A percentile compares a stretch with the other conserved stretches of the same genome.
Evolutionary conservation across 2,329 filamentous ascomycete genomes (phyloP).

Genomic region (Chaetomiaceae sp.): DNA sequence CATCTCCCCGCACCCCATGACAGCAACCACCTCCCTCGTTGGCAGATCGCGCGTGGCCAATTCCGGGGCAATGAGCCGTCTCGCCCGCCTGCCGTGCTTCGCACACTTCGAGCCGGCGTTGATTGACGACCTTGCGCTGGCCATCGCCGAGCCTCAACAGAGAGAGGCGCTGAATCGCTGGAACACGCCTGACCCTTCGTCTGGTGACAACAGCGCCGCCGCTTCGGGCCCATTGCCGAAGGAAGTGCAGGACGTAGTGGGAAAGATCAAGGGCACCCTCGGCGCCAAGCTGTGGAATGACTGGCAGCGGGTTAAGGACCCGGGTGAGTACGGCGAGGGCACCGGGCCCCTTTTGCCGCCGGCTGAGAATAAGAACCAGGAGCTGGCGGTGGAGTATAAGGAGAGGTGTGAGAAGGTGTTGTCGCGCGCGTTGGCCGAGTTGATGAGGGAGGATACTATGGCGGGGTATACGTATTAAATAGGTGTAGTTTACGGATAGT

Average conservation of each 20-base stretch:
- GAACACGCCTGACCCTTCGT: background rate
- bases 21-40: slow-evolving; percentile 44
- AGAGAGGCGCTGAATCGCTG: slow-evolving; percentile 3
- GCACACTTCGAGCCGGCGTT: slow-evolving; percentile 50
- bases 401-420: slow-evolving; percentile 46
- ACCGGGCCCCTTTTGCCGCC: slow-evolving; percentile 21
- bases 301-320: slow-evolving; percentile 41
- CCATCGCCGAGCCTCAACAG: slow-evolving; percentile 24
- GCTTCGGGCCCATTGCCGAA: too few relatives aligned
- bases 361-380: slow-evolving; percentile 41
- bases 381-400: slow-evolving; percentile 47
- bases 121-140: slow-evolving; percentile 43
- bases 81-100: slow-evolving; percentile 37
- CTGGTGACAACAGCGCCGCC: background rate
- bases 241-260: slow-evolving; percentile 29
- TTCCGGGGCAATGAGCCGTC: slow-evolving; percentile 14
- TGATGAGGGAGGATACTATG: background rate
- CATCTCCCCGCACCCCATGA: slow-evolving; percentile 48
- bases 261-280: slow-evolving; percentile 33
- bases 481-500: too few relatives aligned
- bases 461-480: background rate
- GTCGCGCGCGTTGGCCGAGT: slow-evolving; percentile 32
- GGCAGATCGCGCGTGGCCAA: slow-evolving; percentile 39
- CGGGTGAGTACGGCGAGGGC: slow-evolving; percentile 42
- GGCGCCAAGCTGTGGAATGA: slow-evolving; percentile 37